Evolutionary conservation across 148 eudicot species (phyloP).

Genomic region (Fagopyrum esculentum): DNA sequence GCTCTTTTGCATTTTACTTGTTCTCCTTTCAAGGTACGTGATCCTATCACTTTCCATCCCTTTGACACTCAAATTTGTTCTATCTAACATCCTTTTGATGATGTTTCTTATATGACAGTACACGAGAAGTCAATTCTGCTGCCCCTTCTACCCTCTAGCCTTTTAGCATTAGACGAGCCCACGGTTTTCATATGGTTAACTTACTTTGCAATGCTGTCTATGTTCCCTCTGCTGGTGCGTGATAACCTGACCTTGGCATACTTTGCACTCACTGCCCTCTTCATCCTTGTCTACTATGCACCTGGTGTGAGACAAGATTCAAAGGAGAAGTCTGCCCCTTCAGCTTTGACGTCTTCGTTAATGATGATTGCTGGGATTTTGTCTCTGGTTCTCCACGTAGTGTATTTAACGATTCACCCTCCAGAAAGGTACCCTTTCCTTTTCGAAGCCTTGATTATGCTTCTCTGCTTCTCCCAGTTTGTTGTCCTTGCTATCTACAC

Average conservation of each 20-base stretch:
- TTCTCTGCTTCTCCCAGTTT: constrained; percentile 82
- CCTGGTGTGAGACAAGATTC: constrained; percentile 38
- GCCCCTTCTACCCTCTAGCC: constrained; percentile 81
- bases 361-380: constrained; percentile 22
- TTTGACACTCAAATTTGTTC: background rate
- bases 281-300: constrained; percentile 51
- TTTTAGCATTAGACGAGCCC: constrained; percentile 82
- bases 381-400: constrained; percentile 52
- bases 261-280: constrained; percentile 50
- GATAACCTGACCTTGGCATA: constrained; percentile 65
- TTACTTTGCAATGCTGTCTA: constrained; percentile 63
- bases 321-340: constrained; percentile 10
- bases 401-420: constrained; percentile 50
- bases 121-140: constrained; percentile 94
- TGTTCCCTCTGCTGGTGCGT: constrained; percentile 79
- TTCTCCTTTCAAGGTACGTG: constrained; percentile 86
- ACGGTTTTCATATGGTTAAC: constrained; percentile 62
- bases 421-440: constrained; percentile 82
- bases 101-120: constrained; percentile 32
- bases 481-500: constrained; percentile 48
- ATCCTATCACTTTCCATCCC: background rate
- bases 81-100: constrained; percentile 1
- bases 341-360: constrained; percentile 25
- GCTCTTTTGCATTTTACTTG: constrained; percentile 76
- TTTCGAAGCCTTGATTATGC: constrained; percentile 86